Percentiles rank a stretch among this genome's conserved stretches.
Conservation (phyloP, 257 asterid genomes). For the Plantago ovata region DNA sequence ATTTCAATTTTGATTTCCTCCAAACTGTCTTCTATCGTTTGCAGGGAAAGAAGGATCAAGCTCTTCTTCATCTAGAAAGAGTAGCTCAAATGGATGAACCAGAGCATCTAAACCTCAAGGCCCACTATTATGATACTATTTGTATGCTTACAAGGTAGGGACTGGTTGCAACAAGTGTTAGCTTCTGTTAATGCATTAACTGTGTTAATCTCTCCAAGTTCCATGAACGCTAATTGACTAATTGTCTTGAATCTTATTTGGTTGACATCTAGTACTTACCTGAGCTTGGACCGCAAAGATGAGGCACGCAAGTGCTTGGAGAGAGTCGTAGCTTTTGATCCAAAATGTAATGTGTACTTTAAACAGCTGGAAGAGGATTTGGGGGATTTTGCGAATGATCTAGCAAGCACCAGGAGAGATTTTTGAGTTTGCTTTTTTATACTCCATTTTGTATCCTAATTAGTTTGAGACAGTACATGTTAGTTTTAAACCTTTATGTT, state of each 20-base stretch:
- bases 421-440: conserved; percentile 22
- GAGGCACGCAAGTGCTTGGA: conserved; percentile 65
- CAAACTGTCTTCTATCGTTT: neutral
- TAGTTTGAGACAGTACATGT: too few species aligned
- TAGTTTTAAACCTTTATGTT: too few species aligned
- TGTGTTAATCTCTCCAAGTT: neutral
- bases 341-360: conserved; percentile 41
- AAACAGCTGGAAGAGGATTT: conserved; percentile 45
- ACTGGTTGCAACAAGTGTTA: neutral
- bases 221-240: too few species aligned
- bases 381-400: conserved; percentile 49
- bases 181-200: conserved; percentile 2
- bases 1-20: too few species aligned
- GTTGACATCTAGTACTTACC: conserved; percentile 49
- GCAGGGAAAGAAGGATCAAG: conserved; percentile 74
- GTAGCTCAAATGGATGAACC: conserved; percentile 71
- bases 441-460: too few species aligned
- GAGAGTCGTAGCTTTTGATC: conserved; percentile 52
- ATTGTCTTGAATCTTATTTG: neutral
- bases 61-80: conserved; percentile 71
- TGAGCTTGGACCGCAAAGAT: conserved; percentile 43
- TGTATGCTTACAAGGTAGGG: conserved; percentile 65
- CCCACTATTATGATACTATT: conserved; percentile 76
- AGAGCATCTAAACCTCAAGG: conserved; percentile 55
- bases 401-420: conserved; percentile 48